Conservation (phyloP, 495 filamentous ascomycete genomes). For the Parmelia sp. region DNA sequence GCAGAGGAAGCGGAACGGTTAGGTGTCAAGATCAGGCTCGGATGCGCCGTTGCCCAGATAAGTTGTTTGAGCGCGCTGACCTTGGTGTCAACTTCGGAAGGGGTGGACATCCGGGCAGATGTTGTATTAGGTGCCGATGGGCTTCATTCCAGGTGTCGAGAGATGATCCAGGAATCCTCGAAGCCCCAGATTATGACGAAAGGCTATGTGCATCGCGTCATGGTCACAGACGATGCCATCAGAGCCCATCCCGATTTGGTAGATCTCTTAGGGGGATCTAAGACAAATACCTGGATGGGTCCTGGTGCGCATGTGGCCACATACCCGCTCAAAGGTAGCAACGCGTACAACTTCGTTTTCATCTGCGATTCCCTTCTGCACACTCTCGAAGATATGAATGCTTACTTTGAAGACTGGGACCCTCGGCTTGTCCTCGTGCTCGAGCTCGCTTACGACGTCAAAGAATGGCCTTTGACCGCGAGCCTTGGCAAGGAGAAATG, state of each 20-base stretch:
- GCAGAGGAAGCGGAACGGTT: slow-evolving; percentile 46
- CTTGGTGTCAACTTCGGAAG: slow-evolving; percentile 26
- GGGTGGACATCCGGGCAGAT: slow-evolving; percentile 36
- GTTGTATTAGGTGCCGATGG: slow-evolving; percentile 50
- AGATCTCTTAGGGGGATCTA: slow-evolving; percentile 24
- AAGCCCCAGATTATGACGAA: not conserved
- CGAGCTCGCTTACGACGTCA: slow-evolving; percentile 40
- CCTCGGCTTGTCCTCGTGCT: slow-evolving; percentile 43
- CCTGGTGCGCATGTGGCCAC: slow-evolving; percentile 49
- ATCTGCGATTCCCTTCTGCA: slow-evolving; percentile 52
- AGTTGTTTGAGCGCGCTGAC: slow-evolving; percentile 35
- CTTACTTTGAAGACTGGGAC: slow-evolving; percentile 50
- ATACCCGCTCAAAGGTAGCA: slow-evolving; percentile 45
- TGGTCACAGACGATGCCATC: slow-evolving; percentile 38
- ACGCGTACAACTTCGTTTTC: slow-evolving; percentile 53
- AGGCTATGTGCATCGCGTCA: not conserved
- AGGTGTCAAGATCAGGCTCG: slow-evolving; percentile 44
- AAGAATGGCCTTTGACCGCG: slow-evolving; percentile 41
- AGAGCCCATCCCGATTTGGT: slow-evolving; percentile 38
- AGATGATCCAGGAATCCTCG: not conserved
- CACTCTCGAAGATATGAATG: slow-evolving; percentile 58
- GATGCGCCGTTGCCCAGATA: slow-evolving; percentile 36
- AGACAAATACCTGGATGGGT: slow-evolving; percentile 34
- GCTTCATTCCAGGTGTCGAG: slow-evolving; percentile 27
- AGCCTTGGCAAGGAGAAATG: slow-evolving; percentile 36